Evolutionary conservation across 306 rosid species (phyloP), one percentile per base, ranked within the genome.

Genomic region (Corylus avellana): DNA sequence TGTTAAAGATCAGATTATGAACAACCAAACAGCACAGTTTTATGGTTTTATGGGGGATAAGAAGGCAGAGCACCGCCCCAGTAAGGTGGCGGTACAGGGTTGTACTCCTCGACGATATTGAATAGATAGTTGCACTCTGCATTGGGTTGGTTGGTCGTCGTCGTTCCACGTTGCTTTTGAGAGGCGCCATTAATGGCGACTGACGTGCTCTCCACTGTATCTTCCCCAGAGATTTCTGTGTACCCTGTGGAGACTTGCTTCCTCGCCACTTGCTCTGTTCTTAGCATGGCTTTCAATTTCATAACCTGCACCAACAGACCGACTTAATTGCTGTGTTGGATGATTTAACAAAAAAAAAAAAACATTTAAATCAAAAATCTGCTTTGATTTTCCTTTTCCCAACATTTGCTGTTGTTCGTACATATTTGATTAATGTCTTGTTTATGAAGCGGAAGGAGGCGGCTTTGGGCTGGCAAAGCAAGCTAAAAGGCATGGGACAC

Each of bases 161-260:
- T 63, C 5, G 78, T 73, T 50, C 86, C 86, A 64, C 66, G 70
- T 61, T 78, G 51, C 80, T 81, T 81, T 77, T 85, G 80, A 27
- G 87, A 78, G 35, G 35, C 35, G 82, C 89, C 83, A 11, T 85
- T 87, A 37, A 83, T 77, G 12, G 82, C 88, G 1, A 80, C 91
- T 53, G 97, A 90, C 5, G 90, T 86, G 90, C 96, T 89, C 72
- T 91, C 98, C 18, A 85, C 97, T 12, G 92, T 93, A 80, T 91
- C 98, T 70, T 91, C 98, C 5, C 90, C 97, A 10, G 97, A 92
- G 68, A 91, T 74, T 56, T 91, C 97, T 18, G 91, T 89, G 80
- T 88, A 89, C 2, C 82, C 90, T 22, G 79, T 67, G 13, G 96
- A 90, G 32, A 80, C 82, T 70, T 88, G 93, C 51, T 90, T 88